phyloP scores from a whole-genome alignment of 495 filamentous ascomycete genomes.

The Neurospora sp. region DNA sequence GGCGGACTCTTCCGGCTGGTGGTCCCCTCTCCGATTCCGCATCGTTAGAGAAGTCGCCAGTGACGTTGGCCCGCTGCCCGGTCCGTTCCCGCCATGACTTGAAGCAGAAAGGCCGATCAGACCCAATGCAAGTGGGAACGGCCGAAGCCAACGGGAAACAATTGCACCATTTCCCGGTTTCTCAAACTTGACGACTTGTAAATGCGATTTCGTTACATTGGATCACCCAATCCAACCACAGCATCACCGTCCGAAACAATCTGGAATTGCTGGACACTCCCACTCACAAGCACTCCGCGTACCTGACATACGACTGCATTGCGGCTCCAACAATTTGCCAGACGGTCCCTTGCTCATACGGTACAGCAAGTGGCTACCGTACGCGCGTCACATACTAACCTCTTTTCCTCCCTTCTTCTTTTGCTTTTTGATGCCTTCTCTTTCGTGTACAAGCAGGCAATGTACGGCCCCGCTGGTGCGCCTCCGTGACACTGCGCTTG shows the following conservation, averaged over 20 bases:
- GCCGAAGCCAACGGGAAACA: not conserved
- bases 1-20: not conserved
- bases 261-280: not conserved
- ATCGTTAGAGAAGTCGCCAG: not conserved
- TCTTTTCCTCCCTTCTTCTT: not conserved
- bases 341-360: not conserved
- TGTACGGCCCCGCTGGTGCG: conserved; percentile 18
- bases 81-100: not conserved
- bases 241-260: not conserved
- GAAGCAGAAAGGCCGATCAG: not conserved
- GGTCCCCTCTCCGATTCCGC: not conserved
- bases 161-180: not conserved
- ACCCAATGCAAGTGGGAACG: not conserved
- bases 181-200: not conserved
- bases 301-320: not conserved
- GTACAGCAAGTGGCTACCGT: not conserved
- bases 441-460: conserved; percentile 7
- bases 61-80: not conserved
- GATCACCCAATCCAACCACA: not conserved
- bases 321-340: not conserved
- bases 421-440: conserved; percentile 10
- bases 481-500: conserved; percentile 19
- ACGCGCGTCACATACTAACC: not conserved
- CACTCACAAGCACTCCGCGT: not conserved
- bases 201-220: not conserved